phyloP scores from a whole-genome alignment of 352 stramenopile genomes.

The Phytophthora megakarya region DNA sequence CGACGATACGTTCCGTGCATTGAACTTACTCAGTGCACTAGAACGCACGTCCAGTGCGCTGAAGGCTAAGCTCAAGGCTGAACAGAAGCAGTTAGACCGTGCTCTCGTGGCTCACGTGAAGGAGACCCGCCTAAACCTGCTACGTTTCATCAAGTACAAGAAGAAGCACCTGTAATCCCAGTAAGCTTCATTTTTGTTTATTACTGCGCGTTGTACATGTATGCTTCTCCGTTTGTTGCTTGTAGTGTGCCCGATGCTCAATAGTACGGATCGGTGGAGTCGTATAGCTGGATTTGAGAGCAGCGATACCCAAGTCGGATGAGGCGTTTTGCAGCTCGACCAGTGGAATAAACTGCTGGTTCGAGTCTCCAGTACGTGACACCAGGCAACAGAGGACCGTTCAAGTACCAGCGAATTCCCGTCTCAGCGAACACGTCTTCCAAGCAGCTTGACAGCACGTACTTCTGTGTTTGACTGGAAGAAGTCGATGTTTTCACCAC shows the following conservation, averaged over 20 bases:
- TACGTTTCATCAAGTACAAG: constrained; percentile 93
- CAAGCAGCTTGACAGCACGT: constrained; percentile 64
- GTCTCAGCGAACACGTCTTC: constrained; percentile 82
- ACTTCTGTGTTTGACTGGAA: constrained; percentile 55
- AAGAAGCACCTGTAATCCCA: constrained; percentile 79
- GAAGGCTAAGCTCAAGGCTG: constrained; percentile 76
- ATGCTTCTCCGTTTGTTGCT: constrained; percentile 4
- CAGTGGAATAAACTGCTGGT: constrained; percentile 43
- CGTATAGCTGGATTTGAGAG: constrained; percentile 68
- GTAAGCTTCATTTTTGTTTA: constrained; percentile 27
- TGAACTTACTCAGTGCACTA: constrained; percentile 68
- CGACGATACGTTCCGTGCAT: constrained; percentile 68
- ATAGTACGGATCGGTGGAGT: constrained; percentile 58
- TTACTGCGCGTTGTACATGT: constrained; percentile 11
- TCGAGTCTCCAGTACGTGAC: constrained; percentile 68
- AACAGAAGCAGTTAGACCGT: constrained; percentile 80
- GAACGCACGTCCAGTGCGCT: constrained; percentile 65
- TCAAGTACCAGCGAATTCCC: constrained; percentile 82
- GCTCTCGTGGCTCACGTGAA: constrained; percentile 83
- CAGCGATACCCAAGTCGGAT: constrained; percentile 77
- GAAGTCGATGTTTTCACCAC: constrained; percentile 56
- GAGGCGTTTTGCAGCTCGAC: constrained; percentile 65
- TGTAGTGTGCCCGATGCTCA: constrained; percentile 17
- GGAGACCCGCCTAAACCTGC: constrained; percentile 86
- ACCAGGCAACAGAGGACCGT: constrained; percentile 58